Evolutionary conservation across 75 land plant genomes (phyloP).

Genomic region (Cunninghamia lanceolata): DNA sequence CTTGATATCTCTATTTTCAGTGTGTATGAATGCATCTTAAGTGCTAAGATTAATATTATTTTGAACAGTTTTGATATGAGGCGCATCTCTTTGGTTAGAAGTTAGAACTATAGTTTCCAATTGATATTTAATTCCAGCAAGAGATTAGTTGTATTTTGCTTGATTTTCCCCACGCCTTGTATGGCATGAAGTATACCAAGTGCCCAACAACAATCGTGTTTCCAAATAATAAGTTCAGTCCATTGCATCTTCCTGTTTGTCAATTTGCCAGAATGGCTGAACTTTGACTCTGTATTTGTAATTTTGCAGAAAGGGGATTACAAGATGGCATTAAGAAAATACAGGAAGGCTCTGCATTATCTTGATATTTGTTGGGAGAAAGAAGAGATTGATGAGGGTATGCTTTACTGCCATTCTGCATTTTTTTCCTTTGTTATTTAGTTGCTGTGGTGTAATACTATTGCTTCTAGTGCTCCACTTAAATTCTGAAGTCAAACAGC

Average conservation of each 20-base stretch:
- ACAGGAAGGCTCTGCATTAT: slow-evolving; percentile 44
- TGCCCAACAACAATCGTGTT: not conserved
- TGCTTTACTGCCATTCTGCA: not conserved
- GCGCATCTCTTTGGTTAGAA: not conserved
- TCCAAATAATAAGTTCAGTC: not conserved
- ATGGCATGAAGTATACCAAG: not conserved
- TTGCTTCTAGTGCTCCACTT: not conserved
- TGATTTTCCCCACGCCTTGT: not conserved
- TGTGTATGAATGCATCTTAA: not conserved
- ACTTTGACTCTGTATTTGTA: not conserved
- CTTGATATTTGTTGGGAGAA: slow-evolving; percentile 54
- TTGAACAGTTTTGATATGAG: not conserved
- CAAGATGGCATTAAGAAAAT: slow-evolving; percentile 48
- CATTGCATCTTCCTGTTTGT: not conserved
- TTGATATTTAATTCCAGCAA: not conserved
- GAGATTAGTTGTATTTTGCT: not conserved
- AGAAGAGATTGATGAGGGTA: slow-evolving; percentile 51
- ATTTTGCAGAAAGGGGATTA: slow-evolving; percentile 37
- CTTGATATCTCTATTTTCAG: not conserved
- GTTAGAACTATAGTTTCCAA: not conserved
- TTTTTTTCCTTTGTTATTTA: not conserved
- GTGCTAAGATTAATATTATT: not conserved
- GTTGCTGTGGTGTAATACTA: not conserved
- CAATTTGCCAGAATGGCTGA: not conserved
- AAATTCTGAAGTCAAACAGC: not conserved